These are phyloP conservation scores for Cryphonectria japonica DNA, from an alignment of 2,329 filamentous ascomycete genomes.

Conservation along the genomic window DNA sequence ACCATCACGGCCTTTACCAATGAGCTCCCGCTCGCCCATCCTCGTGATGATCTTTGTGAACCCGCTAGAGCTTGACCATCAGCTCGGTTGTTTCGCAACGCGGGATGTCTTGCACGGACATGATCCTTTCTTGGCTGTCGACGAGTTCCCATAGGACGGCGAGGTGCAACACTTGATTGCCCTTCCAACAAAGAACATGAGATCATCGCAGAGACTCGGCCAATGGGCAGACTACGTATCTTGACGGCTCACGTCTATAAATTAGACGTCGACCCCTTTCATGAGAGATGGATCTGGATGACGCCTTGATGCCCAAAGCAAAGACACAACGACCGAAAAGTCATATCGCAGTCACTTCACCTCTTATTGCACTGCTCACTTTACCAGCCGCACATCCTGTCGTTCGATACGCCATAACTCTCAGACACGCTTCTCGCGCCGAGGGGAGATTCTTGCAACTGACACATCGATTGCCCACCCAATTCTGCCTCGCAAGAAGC, in stretches of 20 bases:
- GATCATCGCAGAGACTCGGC: not conserved
- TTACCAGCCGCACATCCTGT: not conserved
- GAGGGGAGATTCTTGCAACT: not conserved
- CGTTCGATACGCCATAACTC: not conserved
- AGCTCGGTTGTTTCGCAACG: slow-evolving; percentile 8
- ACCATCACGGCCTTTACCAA: slow-evolving; percentile 21
- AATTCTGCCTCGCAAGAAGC: not conserved
- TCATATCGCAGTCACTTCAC: not conserved
- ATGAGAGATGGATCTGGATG: not conserved
- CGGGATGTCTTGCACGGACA: slow-evolving; percentile 10
- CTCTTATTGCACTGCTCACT: not conserved
- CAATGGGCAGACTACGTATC: not conserved
- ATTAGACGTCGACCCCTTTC: slow-evolving; percentile 13
- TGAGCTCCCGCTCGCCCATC: slow-evolving; percentile 12
- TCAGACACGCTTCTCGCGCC: not conserved
- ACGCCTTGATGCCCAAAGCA: not conserved
- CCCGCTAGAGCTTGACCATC: slow-evolving; percentile 13
- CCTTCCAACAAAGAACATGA: not conserved
- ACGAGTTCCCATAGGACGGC: not conserved
- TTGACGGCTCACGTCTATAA: slow-evolving; percentile 20
- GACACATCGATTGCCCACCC: not conserved
- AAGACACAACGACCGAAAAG: not conserved
- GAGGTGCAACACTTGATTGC: slow-evolving; percentile 6
- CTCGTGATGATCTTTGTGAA: slow-evolving; percentile 17
- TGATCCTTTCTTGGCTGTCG: not conserved